These are phyloP conservation scores for Aspergillus japonicus DNA, from an alignment of 2,329 filamentous ascomycete genomes.

Conservation along the genomic window DNA sequence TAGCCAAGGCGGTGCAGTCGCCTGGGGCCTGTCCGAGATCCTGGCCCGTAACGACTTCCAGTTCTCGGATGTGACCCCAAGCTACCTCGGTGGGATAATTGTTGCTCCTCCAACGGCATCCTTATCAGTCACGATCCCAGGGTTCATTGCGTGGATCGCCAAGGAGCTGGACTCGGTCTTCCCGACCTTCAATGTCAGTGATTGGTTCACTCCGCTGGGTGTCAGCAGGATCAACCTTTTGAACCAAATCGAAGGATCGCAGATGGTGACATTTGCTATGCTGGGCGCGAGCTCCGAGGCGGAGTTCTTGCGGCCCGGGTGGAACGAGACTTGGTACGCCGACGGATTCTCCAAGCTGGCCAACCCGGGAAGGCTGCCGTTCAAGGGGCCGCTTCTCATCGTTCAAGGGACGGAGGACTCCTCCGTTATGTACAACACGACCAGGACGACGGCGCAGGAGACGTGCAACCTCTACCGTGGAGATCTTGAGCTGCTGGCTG, in stretches of 20 bases:
- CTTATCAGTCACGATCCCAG: neutral
- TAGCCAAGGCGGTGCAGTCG: conserved; percentile 48
- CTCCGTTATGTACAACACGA: conserved; percentile 11
- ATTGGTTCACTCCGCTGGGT: conserved; percentile 19
- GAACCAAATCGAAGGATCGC: conserved; percentile 17
- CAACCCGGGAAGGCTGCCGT: conserved; percentile 15
- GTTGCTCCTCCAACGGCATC: conserved; percentile 6
- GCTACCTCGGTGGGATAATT: neutral
- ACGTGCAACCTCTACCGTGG: conserved; percentile 9
- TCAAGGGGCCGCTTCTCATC: conserved; percentile 16
- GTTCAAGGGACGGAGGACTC: conserved; percentile 16
- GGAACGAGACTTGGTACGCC: conserved; percentile 13
- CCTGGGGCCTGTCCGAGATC: conserved; percentile 36
- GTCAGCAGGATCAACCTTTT: conserved; percentile 13
- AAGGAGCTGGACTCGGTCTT: conserved; percentile 15
- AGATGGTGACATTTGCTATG: conserved; percentile 12
- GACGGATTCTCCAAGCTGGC: conserved; percentile 11
- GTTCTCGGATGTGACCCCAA: conserved; percentile 9
- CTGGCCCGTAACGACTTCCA: conserved; percentile 9
- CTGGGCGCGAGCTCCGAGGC: conserved; percentile 5
- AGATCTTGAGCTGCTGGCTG: conserved; percentile 13
- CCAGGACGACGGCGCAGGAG: conserved; percentile 6
- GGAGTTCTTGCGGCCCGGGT: conserved; percentile 7
- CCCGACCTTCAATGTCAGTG: conserved; percentile 16
- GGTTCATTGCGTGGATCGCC: conserved; percentile 17